Conservation (phyloP, 1,139 yeast species). For the Arxiozyma heterogenica region DNA sequence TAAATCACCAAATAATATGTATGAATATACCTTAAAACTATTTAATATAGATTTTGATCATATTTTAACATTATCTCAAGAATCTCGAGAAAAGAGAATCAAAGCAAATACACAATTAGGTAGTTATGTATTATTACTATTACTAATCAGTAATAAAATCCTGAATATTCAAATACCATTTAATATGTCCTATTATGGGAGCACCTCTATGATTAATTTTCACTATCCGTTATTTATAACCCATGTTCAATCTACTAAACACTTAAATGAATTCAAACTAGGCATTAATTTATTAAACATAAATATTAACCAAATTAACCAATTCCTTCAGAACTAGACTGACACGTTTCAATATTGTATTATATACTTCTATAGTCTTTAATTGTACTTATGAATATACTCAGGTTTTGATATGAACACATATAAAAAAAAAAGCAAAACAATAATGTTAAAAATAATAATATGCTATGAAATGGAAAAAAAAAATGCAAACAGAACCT, state of each 20-base stretch:
- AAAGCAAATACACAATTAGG: slow-evolving; percentile 21
- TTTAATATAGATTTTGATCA: not conserved
- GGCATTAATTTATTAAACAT: slow-evolving; percentile 22
- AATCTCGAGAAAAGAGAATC: not conserved
- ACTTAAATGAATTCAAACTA: slow-evolving; percentile 11
- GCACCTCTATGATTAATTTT: slow-evolving; percentile 22
- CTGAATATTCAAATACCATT: slow-evolving; percentile 22
- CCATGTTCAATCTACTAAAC: slow-evolving; percentile 12
- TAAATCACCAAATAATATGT: not conserved
- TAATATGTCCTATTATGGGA: slow-evolving; percentile 22
- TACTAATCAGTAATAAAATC: slow-evolving; percentile 17
- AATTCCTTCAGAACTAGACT: slow-evolving; percentile 12
- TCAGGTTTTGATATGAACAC: slow-evolving; percentile 21
- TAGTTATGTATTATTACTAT: slow-evolving; percentile 22
- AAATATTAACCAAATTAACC: slow-evolving; percentile 23
- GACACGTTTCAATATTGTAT: not conserved
- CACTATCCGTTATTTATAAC: slow-evolving; percentile 20
- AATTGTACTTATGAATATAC: not conserved
- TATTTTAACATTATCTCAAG: slow-evolving; percentile 1
- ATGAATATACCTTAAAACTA: not conserved
- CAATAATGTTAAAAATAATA: too few species aligned
- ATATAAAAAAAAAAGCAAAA: too few species aligned
- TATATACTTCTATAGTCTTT: not conserved
- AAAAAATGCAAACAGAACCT: not conserved
- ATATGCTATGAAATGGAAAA: not conserved